Evolutionary conservation across 352 stramenopile genomes (phyloP).

Genomic region (Phytophthora tubulina): DNA sequence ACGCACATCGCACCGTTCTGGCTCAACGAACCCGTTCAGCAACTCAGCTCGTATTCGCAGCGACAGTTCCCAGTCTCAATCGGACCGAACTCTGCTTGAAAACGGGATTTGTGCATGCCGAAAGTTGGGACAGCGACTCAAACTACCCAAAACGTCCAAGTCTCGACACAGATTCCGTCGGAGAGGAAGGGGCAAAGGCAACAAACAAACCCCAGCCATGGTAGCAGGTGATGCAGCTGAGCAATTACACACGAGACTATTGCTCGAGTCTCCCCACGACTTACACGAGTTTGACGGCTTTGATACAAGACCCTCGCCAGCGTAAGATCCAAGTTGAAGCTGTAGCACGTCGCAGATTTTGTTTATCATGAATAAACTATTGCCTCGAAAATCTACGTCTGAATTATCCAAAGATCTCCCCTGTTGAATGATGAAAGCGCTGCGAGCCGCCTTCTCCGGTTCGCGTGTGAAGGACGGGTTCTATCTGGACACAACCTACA

Average conservation of each 20-base stretch:
- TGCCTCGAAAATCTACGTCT: too few relatives aligned
- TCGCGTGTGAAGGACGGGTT: constrained; percentile 75
- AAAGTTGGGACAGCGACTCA: constrained; percentile 66
- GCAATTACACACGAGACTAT: constrained; percentile 56
- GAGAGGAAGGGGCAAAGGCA: constrained; percentile 45
- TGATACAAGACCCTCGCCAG: constrained; percentile 28
- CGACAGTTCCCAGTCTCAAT: constrained; percentile 48
- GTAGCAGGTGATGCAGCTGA: constrained; percentile 24
- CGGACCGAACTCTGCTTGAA: constrained; percentile 51
- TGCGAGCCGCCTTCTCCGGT: constrained; percentile 72
- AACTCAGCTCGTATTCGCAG: constrained; percentile 36
- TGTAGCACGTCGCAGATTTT: constrained; percentile 4
- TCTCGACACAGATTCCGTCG: constrained; percentile 48
- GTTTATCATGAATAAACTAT: constrained; percentile 1
- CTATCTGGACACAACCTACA: constrained; percentile 84
- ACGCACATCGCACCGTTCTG: constrained; percentile 47
- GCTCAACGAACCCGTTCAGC: constrained; percentile 48
- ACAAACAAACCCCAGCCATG: constrained; percentile 27
- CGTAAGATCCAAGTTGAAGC: constrained; percentile 14
- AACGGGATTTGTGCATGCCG: constrained; percentile 61
- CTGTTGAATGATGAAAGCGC: constrained; percentile 36
- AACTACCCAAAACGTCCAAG: constrained; percentile 47
- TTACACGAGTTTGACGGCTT: constrained; percentile 59
- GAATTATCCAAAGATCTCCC: too few relatives aligned
- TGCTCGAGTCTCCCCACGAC: constrained; percentile 52